Conservation (phyloP, 2,329 filamentous ascomycete species). For the Ophiostoma piceae region DNA sequence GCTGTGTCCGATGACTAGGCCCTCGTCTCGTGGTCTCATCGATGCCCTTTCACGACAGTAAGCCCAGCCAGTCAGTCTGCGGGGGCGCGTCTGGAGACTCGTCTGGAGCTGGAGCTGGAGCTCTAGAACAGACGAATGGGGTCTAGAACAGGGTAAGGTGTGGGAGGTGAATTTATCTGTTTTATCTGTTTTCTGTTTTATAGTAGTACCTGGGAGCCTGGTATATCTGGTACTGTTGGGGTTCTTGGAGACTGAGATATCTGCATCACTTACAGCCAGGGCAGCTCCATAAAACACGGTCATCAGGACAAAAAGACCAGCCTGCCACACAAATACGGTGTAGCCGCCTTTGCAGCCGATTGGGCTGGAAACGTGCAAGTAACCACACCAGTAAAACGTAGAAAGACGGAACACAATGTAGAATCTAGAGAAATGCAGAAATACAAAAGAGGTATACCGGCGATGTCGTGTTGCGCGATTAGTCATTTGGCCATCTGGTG, state of each 20-base stretch:
- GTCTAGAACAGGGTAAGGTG: slow-evolving; percentile 11
- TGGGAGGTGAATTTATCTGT: neutral
- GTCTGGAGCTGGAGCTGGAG: neutral
- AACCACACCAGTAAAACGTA: neutral
- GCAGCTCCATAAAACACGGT: slow-evolving; percentile 9
- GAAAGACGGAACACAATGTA: neutral
- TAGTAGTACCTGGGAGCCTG: neutral
- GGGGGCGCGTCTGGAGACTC: neutral
- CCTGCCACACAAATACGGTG: neutral
- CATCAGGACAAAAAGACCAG: slow-evolving; percentile 11
- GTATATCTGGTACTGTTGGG: neutral
- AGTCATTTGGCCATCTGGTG: neutral
- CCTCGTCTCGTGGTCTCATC: neutral
- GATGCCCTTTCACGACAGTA: slow-evolving; percentile 4
- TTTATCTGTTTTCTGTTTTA: too few species aligned
- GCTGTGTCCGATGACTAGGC: slow-evolving; percentile 2
- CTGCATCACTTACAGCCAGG: neutral
- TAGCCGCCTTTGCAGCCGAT: neutral
- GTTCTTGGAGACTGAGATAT: neutral
- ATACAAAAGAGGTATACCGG: neutral
- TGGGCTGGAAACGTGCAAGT: slow-evolving; percentile 9
- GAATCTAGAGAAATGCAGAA: neutral
- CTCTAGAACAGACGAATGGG: neutral
- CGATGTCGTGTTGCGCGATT: neutral
- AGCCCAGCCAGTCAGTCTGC: neutral